Evolutionary conservation across 2,329 filamentous ascomycete genomes (phyloP).

Genomic region (Neonectria hederae): DNA sequence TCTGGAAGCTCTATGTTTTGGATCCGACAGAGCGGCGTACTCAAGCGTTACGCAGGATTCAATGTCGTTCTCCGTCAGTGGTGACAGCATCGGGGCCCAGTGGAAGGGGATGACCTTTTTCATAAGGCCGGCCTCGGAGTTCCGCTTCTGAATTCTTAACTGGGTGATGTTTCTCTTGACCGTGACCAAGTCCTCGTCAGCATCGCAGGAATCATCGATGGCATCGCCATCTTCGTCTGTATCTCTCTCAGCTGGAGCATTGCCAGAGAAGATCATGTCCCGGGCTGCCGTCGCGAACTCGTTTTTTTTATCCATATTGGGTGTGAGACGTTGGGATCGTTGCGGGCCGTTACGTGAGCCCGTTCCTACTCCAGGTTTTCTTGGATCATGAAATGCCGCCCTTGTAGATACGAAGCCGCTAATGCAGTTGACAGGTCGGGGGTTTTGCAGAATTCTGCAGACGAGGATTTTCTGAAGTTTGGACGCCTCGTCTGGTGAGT

Average conservation of each 20-base stretch:
- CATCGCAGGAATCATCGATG: conserved; percentile 53
- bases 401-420: conserved; percentile 22
- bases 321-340: background rate
- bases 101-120: conserved; percentile 63
- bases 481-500: background rate
- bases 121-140: conserved; percentile 45
- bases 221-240: conserved; percentile 43
- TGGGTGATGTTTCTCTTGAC: conserved; percentile 53
- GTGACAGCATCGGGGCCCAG: conserved; percentile 71
- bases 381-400: conserved; percentile 8
- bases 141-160: conserved; percentile 49
- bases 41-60: conserved; percentile 67
- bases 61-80: conserved; percentile 73
- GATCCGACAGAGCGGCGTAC: conserved; percentile 61
- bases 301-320: conserved; percentile 35
- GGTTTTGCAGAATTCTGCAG: background rate
- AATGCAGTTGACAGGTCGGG: conserved; percentile 14
- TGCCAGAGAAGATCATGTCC: conserved; percentile 41
- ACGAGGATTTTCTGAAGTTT: conserved; percentile 3
- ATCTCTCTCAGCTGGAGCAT: conserved; percentile 17
- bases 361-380: background rate
- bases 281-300: conserved; percentile 43
- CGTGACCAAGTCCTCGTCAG: conserved; percentile 49
- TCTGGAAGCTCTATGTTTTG: conserved; percentile 58
- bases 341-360: background rate